Percentiles rank a stretch among this genome's conserved stretches.
Conservation (phyloP, 257 asterid genomes). For the Nicotiana tomentosiformis region DNA sequence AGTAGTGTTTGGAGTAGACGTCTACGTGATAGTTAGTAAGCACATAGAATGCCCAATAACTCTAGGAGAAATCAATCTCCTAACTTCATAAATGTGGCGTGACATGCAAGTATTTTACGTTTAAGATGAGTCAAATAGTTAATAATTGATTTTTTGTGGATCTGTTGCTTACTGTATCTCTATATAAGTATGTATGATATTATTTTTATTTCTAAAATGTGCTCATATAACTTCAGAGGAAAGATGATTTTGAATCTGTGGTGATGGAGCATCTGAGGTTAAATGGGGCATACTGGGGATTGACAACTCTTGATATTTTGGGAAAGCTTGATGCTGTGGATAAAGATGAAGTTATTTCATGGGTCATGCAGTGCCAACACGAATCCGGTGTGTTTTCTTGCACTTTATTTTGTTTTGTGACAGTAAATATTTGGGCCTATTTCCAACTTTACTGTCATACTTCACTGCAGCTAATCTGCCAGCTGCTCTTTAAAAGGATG, state of each 20-base stretch:
- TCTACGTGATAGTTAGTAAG: background rate
- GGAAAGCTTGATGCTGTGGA: slow-evolving; percentile 74
- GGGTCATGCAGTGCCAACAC: slow-evolving; percentile 90
- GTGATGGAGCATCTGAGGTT: slow-evolving; percentile 86
- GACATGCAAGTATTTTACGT: background rate
- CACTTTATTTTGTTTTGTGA: background rate
- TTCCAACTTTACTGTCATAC: background rate
- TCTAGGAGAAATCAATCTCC: background rate
- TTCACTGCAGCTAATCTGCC: background rate
- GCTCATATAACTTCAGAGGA: slow-evolving; percentile 36
- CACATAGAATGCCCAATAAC: background rate
- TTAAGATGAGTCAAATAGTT: background rate
- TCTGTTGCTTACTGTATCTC: background rate
- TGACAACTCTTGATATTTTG: slow-evolving; percentile 72
- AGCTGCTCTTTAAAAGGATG: background rate
- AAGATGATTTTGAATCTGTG: slow-evolving; percentile 72
- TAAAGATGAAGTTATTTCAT: slow-evolving; percentile 67
- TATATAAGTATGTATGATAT: background rate
- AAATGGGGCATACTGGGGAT: slow-evolving; percentile 97
- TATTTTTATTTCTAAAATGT: background rate
- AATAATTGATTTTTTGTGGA: background rate
- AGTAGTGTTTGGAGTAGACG: background rate
- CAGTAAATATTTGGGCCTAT: background rate
- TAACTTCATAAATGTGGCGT: background rate
- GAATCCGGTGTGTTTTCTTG: slow-evolving; percentile 67